phyloP scores from a whole-genome alignment of 2,329 filamentous ascomycete species.

The Atkinsonella texensis region DNA sequence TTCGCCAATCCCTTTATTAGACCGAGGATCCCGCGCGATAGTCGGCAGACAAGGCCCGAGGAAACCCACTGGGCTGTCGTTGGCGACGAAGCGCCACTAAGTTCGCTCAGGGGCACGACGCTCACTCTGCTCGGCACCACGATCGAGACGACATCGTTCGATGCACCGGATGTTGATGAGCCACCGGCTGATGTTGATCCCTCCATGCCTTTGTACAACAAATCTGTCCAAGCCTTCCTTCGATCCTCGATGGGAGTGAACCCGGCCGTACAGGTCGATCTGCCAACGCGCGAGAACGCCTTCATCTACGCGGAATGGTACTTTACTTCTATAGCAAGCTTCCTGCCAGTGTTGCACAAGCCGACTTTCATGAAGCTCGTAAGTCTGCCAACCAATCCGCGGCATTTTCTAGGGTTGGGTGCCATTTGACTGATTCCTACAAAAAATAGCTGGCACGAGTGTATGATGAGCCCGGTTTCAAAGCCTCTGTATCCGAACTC shows the following conservation, averaged over 20 bases:
- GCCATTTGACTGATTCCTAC: constrained; percentile 15
- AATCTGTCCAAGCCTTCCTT: constrained; percentile 60
- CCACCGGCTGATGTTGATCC: constrained; percentile 23
- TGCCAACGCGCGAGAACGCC: constrained; percentile 54
- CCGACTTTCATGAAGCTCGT: constrained; percentile 60
- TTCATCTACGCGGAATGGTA: constrained; percentile 64
- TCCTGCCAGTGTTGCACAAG: constrained; percentile 66
- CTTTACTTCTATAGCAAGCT: constrained; percentile 59
- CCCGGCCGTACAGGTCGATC: constrained; percentile 39
- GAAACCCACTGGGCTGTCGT: constrained; percentile 57
- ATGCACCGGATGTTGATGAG: constrained; percentile 54
- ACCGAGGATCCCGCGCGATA: constrained; percentile 18
- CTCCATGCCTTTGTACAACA: constrained; percentile 46
- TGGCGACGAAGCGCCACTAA: constrained; percentile 51
- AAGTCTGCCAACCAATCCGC: constrained; percentile 16
- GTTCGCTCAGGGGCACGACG: constrained; percentile 62
- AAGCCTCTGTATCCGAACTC: constrained; percentile 49
- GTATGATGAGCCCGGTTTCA: constrained; percentile 57
- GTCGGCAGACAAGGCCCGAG: constrained; percentile 31
- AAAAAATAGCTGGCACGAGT: constrained; percentile 42
- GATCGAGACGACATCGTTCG: constrained; percentile 65
- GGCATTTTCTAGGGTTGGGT: not conserved
- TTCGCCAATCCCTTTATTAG: constrained; percentile 9
- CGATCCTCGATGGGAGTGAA: constrained; percentile 52
- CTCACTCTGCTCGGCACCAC: constrained; percentile 70